phyloP scores from a whole-genome alignment of 257 asterid genomes.

The Capsicum baccatum region DNA sequence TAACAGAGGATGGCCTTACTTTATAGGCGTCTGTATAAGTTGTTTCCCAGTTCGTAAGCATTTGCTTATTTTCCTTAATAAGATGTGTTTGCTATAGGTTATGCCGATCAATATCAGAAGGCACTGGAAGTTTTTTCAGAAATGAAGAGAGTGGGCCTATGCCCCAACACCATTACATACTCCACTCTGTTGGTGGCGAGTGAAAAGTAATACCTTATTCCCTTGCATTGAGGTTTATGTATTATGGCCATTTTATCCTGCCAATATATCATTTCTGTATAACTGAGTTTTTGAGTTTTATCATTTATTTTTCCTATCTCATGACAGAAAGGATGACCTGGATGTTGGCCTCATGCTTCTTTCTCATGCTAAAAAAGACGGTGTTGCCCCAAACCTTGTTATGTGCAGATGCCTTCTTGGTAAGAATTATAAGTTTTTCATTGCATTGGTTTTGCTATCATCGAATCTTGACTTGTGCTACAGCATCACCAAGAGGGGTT shows the following conservation, averaged over 20 bases:
- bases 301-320: conserved; percentile 32
- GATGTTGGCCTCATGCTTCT: conserved; percentile 80
- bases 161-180: conserved; percentile 91
- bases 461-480: conserved; percentile 26
- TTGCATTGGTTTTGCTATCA: neutral
- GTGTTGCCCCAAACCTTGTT: conserved; percentile 79
- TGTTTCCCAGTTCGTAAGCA: conserved; percentile 15
- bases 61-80: conserved; percentile 28
- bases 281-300: conserved; percentile 28
- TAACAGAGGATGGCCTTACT: neutral
- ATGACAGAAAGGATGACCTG: conserved; percentile 79
- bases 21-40: neutral
- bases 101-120: conserved; percentile 72
- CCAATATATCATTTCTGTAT: conserved; percentile 19
- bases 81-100: conserved; percentile 56
- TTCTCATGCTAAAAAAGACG: conserved; percentile 89
- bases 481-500: conserved; percentile 2
- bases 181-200: conserved; percentile 83
- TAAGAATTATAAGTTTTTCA: conserved; percentile 43
- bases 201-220: conserved; percentile 73
- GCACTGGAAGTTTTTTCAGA: conserved; percentile 74
- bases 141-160: conserved; percentile 69
- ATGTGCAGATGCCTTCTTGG: conserved; percentile 92
- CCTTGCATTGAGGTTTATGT: conserved; percentile 21
- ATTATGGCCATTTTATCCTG: conserved; percentile 10